phyloP scores from a whole-genome alignment of 805 yeast genomes.

The Saccharomycopsis sp. region DNA sequence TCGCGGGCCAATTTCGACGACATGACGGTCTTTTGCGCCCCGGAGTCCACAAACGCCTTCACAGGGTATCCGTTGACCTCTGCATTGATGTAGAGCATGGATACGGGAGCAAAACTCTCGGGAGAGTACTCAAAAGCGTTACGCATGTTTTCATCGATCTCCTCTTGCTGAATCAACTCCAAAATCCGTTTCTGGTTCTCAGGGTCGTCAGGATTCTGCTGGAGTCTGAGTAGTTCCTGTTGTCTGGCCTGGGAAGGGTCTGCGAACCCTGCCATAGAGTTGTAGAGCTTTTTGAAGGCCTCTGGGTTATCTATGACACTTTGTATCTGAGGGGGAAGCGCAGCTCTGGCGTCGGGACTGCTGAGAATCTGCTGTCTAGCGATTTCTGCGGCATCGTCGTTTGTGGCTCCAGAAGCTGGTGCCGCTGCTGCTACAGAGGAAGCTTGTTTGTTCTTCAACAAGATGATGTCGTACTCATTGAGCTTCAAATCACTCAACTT shows the following conservation, averaged over 20 bases:
- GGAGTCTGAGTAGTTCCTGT: conserved; percentile 44
- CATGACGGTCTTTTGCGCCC: conserved; percentile 87
- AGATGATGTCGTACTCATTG: conserved; percentile 52
- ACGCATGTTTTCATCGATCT: conserved; percentile 71
- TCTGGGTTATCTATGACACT: background rate
- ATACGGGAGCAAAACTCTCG: conserved; percentile 76
- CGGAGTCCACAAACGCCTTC: conserved; percentile 93
- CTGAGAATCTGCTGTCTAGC: conserved; percentile 42
- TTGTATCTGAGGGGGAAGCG: conserved; percentile 24
- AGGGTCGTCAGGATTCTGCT: conserved; percentile 64
- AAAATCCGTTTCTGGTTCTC: conserved; percentile 58
- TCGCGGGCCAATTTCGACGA: conserved; percentile 69
- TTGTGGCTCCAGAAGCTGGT: background rate
- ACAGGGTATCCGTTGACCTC: conserved; percentile 74
- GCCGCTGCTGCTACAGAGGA: background rate
- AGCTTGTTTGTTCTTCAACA: conserved; percentile 22
- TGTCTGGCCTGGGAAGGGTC: conserved; percentile 33
- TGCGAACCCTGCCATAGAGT: conserved; percentile 9
- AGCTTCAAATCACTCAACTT: conserved; percentile 43
- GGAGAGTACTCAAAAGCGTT: conserved; percentile 85
- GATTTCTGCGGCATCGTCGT: conserved; percentile 29
- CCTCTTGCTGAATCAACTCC: conserved; percentile 62
- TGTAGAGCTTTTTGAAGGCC: conserved; percentile 4
- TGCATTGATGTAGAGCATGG: conserved; percentile 75
- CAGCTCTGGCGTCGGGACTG: conserved; percentile 35